A percentile compares a stretch with the other conserved stretches of the same genome.
phyloP scores from a whole-genome alignment of 495 filamentous ascomycete genomes.

The Penicillium flavigenum region DNA sequence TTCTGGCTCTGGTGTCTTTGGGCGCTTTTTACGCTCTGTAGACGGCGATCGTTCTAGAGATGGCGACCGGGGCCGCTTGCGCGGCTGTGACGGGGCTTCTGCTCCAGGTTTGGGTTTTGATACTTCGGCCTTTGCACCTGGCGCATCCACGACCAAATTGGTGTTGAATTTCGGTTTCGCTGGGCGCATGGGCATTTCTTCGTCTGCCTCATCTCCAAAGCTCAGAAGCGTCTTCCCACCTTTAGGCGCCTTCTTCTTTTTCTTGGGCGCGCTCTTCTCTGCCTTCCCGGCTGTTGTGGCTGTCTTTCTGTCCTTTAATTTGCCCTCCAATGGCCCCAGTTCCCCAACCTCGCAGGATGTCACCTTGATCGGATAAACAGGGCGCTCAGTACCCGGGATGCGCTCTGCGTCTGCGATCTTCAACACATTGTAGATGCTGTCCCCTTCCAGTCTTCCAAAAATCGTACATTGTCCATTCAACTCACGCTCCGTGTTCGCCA shows the following conservation, averaged over 20 bases:
- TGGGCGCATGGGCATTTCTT: constrained; percentile 53
- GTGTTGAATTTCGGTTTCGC: constrained; percentile 94
- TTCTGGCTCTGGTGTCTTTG: constrained; percentile 38
- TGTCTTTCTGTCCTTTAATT: constrained; percentile 70
- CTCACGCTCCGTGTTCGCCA: constrained; percentile 76
- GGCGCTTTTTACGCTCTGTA: constrained; percentile 31
- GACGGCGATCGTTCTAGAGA: constrained; percentile 25
- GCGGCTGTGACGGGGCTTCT: constrained; percentile 16
- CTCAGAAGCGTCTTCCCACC: constrained; percentile 78
- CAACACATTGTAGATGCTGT: constrained; percentile 92
- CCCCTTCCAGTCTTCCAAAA: constrained; percentile 89
- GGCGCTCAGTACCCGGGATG: constrained; percentile 75
- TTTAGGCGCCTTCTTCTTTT: constrained; percentile 77
- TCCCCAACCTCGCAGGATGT: constrained; percentile 69
- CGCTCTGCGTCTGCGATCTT: constrained; percentile 88
- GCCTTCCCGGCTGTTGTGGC: constrained; percentile 35
- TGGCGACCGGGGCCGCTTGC: constrained; percentile 36
- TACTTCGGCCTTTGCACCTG: constrained; percentile 23
- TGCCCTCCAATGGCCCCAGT: constrained; percentile 85
- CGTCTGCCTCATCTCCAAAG: constrained; percentile 79
- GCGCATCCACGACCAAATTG: constrained; percentile 62
- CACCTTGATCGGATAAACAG: constrained; percentile 82
- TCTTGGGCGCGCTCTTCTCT: constrained; percentile 51
- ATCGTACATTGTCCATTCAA: constrained; percentile 87
- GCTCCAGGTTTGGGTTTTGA: constrained; percentile 16